Evolutionary conservation across 441 rosid species (phyloP), one percentile per base, ranked within the genome.

Genomic region (Breynia disticha): DNA sequence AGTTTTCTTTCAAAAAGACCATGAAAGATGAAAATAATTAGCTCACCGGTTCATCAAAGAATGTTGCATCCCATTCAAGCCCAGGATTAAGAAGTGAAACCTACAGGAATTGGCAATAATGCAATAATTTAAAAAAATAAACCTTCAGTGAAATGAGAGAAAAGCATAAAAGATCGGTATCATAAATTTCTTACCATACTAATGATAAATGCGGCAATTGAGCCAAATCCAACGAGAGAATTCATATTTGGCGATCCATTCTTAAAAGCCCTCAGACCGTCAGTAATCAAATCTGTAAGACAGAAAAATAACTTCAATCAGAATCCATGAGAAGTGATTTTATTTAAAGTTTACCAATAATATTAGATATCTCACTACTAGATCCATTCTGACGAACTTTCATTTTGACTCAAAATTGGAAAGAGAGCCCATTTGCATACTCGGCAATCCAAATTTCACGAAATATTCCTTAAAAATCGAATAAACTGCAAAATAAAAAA

Each of bases 231-330:
- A 59, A 91, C 95, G 1, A 91, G 83, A 39, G 95, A 91, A 70
- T 91, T 91, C 98, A 91, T 91, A 74, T 91, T 91, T 22, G 98
- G 97, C 8, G 98, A 81, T 66, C 97, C 79, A 69, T 81, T 93
- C 69, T 66, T 73, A 48, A 93, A 79, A 47, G 95, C 98, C 62
- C 54, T 77, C 59, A 93, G 61, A 55, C 98, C 97, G 68, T 93
- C 95, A 66, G 81, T 67, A 57, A 88, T 74, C 72, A 87, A 72
- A 16, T 83, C 96, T 91, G 78, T 77, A 78, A 55, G 32, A 52
- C 14, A 39, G 2, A 39, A 1, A 39, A 39, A 39, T 39, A 39
- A 4, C 43, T 39, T 39, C 2, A 39, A 10, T 39, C 43, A 39
- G 15, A 2, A 39, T 39, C 43, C 12, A 39, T 39, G 43, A 39